A percentile compares a stretch with the other conserved stretches of the same genome.
phyloP scores from a whole-genome alignment of 192 early-diverging fungal genomes.

The Glomus cerebriforme region DNA sequence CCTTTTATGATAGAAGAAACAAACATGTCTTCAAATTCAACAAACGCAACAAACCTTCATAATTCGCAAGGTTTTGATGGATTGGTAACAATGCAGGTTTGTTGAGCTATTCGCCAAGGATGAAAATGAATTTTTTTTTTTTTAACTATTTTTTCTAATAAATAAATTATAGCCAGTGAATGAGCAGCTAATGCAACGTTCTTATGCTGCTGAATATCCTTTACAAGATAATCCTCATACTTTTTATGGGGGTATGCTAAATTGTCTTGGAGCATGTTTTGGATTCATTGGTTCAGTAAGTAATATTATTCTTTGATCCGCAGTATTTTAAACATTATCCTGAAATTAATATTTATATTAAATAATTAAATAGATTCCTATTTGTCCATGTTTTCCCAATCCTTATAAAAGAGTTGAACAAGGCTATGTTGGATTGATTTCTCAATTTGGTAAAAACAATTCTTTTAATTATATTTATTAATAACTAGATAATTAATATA shows the following conservation, averaged over 20 bases:
- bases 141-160: no score
- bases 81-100: not conserved
- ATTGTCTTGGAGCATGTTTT: slow-evolving; percentile 41
- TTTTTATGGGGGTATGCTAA: slow-evolving; percentile 53
- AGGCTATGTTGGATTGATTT: slow-evolving; percentile 70
- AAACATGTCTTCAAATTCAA: not conserved
- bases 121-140: no score
- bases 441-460: slow-evolving; percentile 65
- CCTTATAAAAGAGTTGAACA: slow-evolving; percentile 71
- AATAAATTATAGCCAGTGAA: not conserved
- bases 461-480: slow-evolving; percentile 39
- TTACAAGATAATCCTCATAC: slow-evolving; percentile 42
- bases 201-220: slow-evolving; percentile 31
- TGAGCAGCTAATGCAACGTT: not conserved
- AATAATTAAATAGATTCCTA: slow-evolving; percentile 40
- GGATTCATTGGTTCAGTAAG: slow-evolving; percentile 49
- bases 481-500: not conserved
- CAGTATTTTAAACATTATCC: no score
- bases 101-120: no score
- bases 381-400: slow-evolving; percentile 56
- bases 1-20: not conserved
- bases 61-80: not conserved
- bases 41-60: not conserved
- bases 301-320: not conserved
- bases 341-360: no score